Base-by-base conservation (phyloP, 2,329 filamentous ascomycete genomes). In the Cytospora schulzeri region DNA sequence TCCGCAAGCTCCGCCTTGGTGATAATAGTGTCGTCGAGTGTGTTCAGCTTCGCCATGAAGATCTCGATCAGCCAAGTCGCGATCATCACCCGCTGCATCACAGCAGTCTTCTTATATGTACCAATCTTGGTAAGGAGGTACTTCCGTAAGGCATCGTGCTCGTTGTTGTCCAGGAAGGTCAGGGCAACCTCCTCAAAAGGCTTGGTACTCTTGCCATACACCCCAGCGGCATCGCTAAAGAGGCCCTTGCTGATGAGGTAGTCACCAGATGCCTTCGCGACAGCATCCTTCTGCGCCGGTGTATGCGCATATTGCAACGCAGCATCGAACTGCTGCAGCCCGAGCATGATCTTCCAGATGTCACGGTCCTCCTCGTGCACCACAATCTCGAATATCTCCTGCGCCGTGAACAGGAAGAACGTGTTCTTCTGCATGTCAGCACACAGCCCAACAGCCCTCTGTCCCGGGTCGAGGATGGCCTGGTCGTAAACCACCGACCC, bases 31-130 rank as follows among this genome's bases (percentile, higher is more conserved):
- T 99, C 95, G 73, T 99, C 95, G 4, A 99, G 83, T 3, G 91
- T 90, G 74, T 99, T 97, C 51, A 99, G 84, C 77, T 97, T 97
- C 6, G 93, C 91, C 93, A 99, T 99, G 76, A 94, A 99, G 2
- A 98, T 85, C 76, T 99, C 95, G 12, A 97, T 84, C 52, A 99
- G 84, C 95, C 95, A 99, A 69, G 90, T 93, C 2, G 94, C 91
- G 69, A 98, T 88, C 92, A 99, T 97, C 68, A 91, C 90, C 65
- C 94, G 84, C 77, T 99, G 95, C 93, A 99, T 99, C 33, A 89
- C 81, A 1, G 89, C 88, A 1, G 89, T 85, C 76, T 93, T 96
- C 75, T 93, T 96, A 73, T 93, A 88, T 0, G 86, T 89, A 9
- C 85, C 84, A 35, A 99, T 81, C 77, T 96, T 97, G 0, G 92